Conservation (phyloP, 1,284 basidiomycete genomes). For the Malassezia vespertilionis region DNA sequence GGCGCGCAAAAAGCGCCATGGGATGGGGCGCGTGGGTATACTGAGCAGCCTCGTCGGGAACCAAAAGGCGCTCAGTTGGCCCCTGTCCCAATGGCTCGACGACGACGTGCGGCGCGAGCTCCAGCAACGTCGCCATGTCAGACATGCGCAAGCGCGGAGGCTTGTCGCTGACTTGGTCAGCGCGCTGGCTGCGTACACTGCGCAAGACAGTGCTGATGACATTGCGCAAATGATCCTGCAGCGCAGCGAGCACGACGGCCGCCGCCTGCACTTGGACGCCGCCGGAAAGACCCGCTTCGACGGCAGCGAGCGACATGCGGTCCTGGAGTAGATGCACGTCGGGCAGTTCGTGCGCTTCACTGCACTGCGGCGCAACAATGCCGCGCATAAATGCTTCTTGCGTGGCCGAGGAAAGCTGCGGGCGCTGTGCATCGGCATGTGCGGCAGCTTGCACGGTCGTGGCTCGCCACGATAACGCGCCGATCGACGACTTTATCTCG, state of each 20-base stretch:
- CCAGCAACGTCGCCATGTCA: constrained; percentile 36
- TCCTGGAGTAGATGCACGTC: constrained; percentile 48
- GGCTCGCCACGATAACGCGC: constrained; percentile 36
- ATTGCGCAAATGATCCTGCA: constrained; percentile 45
- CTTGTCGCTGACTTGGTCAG: too few species aligned
- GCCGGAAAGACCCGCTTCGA: constrained; percentile 44
- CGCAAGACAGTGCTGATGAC: constrained; percentile 35
- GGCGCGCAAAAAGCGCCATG: constrained; percentile 1
- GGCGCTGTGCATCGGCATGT: constrained; percentile 26
- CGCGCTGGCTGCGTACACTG: constrained; percentile 25
- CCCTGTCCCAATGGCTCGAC: constrained; percentile 44
- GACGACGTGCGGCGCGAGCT: constrained; percentile 34
- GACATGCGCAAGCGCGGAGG: constrained; percentile 25
- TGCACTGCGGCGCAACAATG: constrained; percentile 38
- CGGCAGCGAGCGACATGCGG: constrained; percentile 48
- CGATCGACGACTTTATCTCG: constrained; percentile 37
- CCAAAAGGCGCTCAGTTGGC: constrained; percentile 35
- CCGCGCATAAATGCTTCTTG: constrained; percentile 37
- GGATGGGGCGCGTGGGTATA: constrained; percentile 9
- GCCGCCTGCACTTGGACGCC: constrained; percentile 47
- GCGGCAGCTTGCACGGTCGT: constrained; percentile 24
- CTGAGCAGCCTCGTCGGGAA: constrained; percentile 21
- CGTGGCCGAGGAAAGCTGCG: constrained; percentile 27
- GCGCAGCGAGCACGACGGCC: constrained; percentile 41
- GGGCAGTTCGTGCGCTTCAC: constrained; percentile 47